Base-by-base conservation (phyloP, 805 yeast genomes). In the Priceomyces castillae region DNA sequence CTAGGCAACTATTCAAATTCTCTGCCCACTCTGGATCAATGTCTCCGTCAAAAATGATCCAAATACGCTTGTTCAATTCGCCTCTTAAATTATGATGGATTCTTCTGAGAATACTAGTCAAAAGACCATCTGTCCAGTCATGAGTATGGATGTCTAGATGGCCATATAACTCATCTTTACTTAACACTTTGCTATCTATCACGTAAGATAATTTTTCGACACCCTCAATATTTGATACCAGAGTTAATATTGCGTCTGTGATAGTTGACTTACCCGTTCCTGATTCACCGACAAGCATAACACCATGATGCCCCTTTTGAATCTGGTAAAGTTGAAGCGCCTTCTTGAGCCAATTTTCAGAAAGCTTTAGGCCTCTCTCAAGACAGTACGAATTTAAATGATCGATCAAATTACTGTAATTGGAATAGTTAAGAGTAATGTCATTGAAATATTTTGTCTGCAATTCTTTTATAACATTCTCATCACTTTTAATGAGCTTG, bases 1-100 rank as follows among this genome's bases (percentile, higher is more conserved):
- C 98, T 14, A 92, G 69, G 7, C 90, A 94, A 66, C 95, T 85
- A 65, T 92, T 92, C 50, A 92, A 67, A 43, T 85, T 84, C 54
- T 92, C 98, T 1, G 88, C 88, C 95, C 97, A 92, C 31, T 80
- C 82, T 0, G 98, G 97, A 57, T 92, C 97, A 28, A 92, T 78
- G 53, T 89, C 96, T 31, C 97, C 95, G 62, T 92, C 97, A 57
- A 92, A 86, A 0, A 90, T 74, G 46, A 92, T 74, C 94, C 96
- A 90, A 12, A 81, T 73, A 2, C 72, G 61, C 46, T 76, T 80
- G 2, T 65, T 49, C 7, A 58, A 51, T 47, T 85, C 90, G 1
- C 88, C 89, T 35, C 85, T 66, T 12, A 76, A 50, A 47, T 82
- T 82, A 2, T 73, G 76, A 2, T 61, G 61, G 0, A 84, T 73